Percentiles rank a stretch among this genome's conserved stretches.
Conservation (phyloP, 176 grass and related monocot species). For the Zoysia pacifica region DNA sequence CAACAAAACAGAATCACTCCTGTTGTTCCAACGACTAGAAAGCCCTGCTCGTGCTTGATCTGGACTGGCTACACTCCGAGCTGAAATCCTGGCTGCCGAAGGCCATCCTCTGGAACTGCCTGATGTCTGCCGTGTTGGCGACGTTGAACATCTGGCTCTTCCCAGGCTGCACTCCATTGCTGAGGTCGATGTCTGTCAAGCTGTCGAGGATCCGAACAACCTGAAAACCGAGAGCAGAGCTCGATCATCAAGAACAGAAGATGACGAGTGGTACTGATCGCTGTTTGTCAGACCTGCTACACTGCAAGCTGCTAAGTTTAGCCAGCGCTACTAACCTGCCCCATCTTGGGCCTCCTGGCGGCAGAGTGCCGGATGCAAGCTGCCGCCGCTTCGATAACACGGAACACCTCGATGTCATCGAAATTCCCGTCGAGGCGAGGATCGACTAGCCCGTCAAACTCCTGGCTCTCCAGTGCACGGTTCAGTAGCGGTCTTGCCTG, state of each 20-base stretch:
- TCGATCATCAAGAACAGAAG: background rate
- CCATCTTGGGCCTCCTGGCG: conserved; percentile 75
- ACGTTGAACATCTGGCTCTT: conserved; percentile 85
- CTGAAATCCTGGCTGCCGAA: conserved; percentile 93
- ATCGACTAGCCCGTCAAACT: conserved; percentile 75
- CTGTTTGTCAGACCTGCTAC: background rate
- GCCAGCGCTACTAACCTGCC: conserved; percentile 46
- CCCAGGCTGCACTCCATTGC: conserved; percentile 77
- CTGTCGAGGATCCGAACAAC: conserved; percentile 79
- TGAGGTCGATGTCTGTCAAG: conserved; percentile 77
- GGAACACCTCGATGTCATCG: conserved; percentile 77
- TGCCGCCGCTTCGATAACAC: conserved; percentile 70
- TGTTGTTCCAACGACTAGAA: conserved; percentile 32
- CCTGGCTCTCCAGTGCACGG: conserved; percentile 57
- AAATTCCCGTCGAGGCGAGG: conserved; percentile 58
- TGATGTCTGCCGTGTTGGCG: conserved; percentile 69
- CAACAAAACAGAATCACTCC: background rate
- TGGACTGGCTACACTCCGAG: conserved; percentile 60
- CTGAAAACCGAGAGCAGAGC: conserved; percentile 29
- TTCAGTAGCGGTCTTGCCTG: conserved; percentile 71
- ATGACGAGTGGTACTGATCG: background rate
- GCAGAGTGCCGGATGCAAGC: conserved; percentile 90
- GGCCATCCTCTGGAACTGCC: conserved; percentile 78
- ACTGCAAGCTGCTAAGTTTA: background rate
- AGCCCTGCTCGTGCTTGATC: conserved; percentile 51